Base-by-base conservation (phyloP, 108 stramenopile species). In the Mayamaea pseudoterrestris region DNA sequence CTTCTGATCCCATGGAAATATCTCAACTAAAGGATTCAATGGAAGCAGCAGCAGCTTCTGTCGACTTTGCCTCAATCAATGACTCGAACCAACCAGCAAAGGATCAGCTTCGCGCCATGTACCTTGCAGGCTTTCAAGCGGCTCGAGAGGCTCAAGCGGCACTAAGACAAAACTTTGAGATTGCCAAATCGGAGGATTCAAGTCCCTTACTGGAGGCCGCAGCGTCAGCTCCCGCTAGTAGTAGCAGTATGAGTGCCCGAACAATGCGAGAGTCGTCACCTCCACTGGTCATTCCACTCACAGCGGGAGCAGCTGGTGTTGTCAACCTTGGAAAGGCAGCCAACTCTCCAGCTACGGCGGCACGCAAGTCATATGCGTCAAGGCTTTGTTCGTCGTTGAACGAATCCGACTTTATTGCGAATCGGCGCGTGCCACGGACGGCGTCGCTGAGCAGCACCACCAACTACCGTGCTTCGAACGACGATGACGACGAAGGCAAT, bases 91-190 rank as follows among this genome's bases (percentile, higher is more conserved):
- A 25, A n/a, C 30, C 54, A 2, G 30, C 37, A 9, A 21, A n/a
- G 14, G 30, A 17, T 31, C 77, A 90, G 41, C 58, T 90, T 36
- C 71, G 78, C 34, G 75, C 79, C 43, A 85, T 85, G 83, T 90
- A 90, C 24, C 47, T 90, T 22, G 88, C 88, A 6, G 88, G 88
- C 39, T 90, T 85, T 70, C 58, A 73, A 16, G 83, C 81, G 34
- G 88, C 83, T 0, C 70, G 69, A 30, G 61, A 30, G 55, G 57
- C 58, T 44, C 69, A 61, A 27, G 23, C 49, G 3, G 42, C 58
- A 3, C 42, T 71, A 16, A 36, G 47, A 21, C 56, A 71, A 27
- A 65, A 57, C 39, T 71, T 54, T 41, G 63, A 68, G 16, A 47
- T 42, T 4, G 65, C 65, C 12, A 40, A 47, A 6, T 23, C 30